phyloP scores from a whole-genome alignment of 805 yeast species.

The Kodamaea sagamina region DNA sequence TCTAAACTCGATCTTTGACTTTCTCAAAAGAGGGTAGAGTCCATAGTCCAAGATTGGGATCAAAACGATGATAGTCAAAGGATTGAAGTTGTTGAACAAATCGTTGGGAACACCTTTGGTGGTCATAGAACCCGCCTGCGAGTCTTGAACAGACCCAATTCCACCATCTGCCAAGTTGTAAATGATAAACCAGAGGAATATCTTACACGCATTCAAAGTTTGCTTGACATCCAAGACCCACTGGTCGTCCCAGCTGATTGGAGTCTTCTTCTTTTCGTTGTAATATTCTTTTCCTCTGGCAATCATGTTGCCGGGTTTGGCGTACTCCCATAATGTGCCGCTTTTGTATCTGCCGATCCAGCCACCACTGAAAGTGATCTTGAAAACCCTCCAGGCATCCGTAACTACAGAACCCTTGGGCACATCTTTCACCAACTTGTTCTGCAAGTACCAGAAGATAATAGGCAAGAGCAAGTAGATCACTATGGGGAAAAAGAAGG shows the following conservation, averaged over 20 bases:
- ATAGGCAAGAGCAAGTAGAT: slow-evolving; percentile 34
- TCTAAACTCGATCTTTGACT: slow-evolving; percentile 38
- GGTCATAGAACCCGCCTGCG: slow-evolving; percentile 57
- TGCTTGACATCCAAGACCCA: slow-evolving; percentile 49
- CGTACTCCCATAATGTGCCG: slow-evolving; percentile 50
- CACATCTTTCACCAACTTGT: slow-evolving; percentile 30
- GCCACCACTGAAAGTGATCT: slow-evolving; percentile 44
- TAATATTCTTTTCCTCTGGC: slow-evolving; percentile 43
- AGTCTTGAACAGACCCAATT: slow-evolving; percentile 49
- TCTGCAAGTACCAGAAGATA: slow-evolving; percentile 28
- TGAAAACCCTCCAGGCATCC: slow-evolving; percentile 43
- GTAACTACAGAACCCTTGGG: slow-evolving; percentile 51
- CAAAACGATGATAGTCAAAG: slow-evolving; percentile 52
- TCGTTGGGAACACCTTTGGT: slow-evolving; percentile 53
- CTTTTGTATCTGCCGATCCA: slow-evolving; percentile 43
- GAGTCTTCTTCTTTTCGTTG: slow-evolving; percentile 21
- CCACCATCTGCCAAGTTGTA: slow-evolving; percentile 49
- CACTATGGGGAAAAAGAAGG: slow-evolving; percentile 49
- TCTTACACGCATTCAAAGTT: slow-evolving; percentile 46
- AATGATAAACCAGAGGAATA: slow-evolving; percentile 45
- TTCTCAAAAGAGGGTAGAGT: slow-evolving; percentile 50
- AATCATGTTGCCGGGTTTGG: slow-evolving; percentile 46
- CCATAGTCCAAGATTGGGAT: slow-evolving; percentile 51
- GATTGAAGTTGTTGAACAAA: slow-evolving; percentile 55
- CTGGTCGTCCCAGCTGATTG: slow-evolving; percentile 44